Conservation (phyloP, 192 early-diverging fungal species). For the Phlyctochytrium planicorne region DNA sequence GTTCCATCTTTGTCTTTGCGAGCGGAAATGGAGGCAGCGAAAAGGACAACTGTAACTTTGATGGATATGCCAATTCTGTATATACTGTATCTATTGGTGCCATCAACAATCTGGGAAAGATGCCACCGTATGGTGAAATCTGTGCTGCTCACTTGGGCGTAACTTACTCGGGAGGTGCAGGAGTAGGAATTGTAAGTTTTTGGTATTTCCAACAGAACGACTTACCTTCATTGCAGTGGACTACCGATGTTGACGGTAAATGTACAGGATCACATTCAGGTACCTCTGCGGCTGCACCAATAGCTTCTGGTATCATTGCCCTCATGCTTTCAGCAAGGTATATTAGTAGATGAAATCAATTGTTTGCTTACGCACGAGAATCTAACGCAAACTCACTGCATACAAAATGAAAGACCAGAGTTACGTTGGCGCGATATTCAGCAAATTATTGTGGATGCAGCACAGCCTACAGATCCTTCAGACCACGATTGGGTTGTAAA, state of each 20-base stretch:
- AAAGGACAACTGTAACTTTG: conserved; percentile 95
- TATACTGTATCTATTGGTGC: conserved; percentile 92
- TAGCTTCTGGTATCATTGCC: conserved; percentile 88
- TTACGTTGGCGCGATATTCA: conserved; percentile 94
- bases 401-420: conserved; percentile 63
- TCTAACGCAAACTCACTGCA: neutral
- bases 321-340: conserved; percentile 70
- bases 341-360: conserved; percentile 21
- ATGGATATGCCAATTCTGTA: conserved; percentile 91
- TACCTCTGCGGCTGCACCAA: conserved; percentile 92
- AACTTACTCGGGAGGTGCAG: conserved; percentile 77
- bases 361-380: conserved; percentile 14
- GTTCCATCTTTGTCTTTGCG: conserved; percentile 91
- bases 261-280: conserved; percentile 85
- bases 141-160: conserved; percentile 88
- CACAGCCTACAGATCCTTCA: conserved; percentile 62
- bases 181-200: conserved; percentile 68
- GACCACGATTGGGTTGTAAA: conserved; percentile 76
- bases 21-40: conserved; percentile 84
- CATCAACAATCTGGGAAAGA: conserved; percentile 67
- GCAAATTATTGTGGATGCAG: conserved; percentile 75
- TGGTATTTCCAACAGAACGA: neutral
- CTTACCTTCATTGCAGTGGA: conserved; percentile 56
- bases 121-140: conserved; percentile 81
- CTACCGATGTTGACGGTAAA: conserved; percentile 72